These are phyloP conservation scores for Pythium vanterpoolii DNA, from an alignment of 352 stramenopile genomes.

Conservation along the genomic window DNA sequence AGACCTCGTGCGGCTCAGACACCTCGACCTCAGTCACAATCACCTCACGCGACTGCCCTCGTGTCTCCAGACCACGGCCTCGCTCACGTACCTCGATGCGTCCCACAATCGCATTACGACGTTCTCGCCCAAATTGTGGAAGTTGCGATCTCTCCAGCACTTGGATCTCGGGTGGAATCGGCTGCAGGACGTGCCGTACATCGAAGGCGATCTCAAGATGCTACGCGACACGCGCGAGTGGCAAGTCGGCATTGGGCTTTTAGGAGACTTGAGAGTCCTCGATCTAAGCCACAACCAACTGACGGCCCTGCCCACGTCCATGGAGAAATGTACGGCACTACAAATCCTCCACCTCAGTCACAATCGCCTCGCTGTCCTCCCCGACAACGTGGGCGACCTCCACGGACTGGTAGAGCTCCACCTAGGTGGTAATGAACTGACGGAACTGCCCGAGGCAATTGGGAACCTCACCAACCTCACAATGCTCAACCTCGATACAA, in stretches of 20 bases:
- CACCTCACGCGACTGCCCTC: slow-evolving; percentile 52
- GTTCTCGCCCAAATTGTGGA: slow-evolving; percentile 71
- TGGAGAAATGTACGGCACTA: slow-evolving; percentile 47
- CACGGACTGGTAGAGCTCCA: slow-evolving; percentile 31
- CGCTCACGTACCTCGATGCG: slow-evolving; percentile 39
- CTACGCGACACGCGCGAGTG: slow-evolving; percentile 69
- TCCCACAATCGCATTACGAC: slow-evolving; percentile 53
- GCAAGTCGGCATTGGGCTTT: slow-evolving; percentile 60
- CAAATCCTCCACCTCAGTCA: slow-evolving; percentile 43
- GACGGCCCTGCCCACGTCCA: slow-evolving; percentile 35
- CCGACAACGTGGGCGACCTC: slow-evolving; percentile 40
- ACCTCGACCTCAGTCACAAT: slow-evolving; percentile 61
- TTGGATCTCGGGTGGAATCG: slow-evolving; percentile 56
- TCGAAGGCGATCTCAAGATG: slow-evolving; percentile 67
- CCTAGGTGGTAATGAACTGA: slow-evolving; percentile 44
- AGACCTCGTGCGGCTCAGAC: slow-evolving; percentile 50
- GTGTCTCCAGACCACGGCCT: slow-evolving; percentile 60
- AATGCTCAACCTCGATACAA: slow-evolving; percentile 38
- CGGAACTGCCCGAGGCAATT: slow-evolving; percentile 37
- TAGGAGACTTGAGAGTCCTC: slow-evolving; percentile 36
- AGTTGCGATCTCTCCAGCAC: slow-evolving; percentile 39
- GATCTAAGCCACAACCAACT: slow-evolving; percentile 59
- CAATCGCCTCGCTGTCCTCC: slow-evolving; percentile 41
- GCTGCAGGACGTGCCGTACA: slow-evolving; percentile 49
- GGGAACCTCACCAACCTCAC: slow-evolving; percentile 35